Conservation (phyloP, 1,284 basidiomycete species). For the Microbotryomycetes sp. region DNA sequence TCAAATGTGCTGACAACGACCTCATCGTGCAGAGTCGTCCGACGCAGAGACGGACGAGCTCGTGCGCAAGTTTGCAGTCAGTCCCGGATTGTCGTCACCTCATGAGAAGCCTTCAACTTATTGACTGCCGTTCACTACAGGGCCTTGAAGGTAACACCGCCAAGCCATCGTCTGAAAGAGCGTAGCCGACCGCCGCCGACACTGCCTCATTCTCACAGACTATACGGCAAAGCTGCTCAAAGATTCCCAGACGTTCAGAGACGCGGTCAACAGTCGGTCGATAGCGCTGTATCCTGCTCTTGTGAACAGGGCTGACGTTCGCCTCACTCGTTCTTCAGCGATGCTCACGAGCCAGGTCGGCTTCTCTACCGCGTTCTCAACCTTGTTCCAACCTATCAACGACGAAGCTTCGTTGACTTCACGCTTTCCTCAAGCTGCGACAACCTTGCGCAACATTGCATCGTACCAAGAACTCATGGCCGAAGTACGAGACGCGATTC, state of each 20-base stretch:
- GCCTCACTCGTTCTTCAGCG: slow-evolving; percentile 45
- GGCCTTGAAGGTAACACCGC: not conserved
- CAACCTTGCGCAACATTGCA: slow-evolving; percentile 71
- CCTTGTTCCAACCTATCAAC: slow-evolving; percentile 68
- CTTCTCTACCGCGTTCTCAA: slow-evolving; percentile 67
- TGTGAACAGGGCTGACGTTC: not conserved
- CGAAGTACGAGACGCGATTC: slow-evolving; percentile 62
- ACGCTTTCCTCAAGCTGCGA: slow-evolving; percentile 67
- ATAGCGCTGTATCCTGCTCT: not conserved
- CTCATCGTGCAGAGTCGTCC: slow-evolving; percentile 54
- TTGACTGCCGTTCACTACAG: too few relatives aligned
- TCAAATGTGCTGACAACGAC: slow-evolving; percentile 7
- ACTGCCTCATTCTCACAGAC: slow-evolving; percentile 54
- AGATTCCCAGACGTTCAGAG: slow-evolving; percentile 80
- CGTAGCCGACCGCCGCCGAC: slow-evolving; percentile 48
- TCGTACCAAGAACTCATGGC: slow-evolving; percentile 68
- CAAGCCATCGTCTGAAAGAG: not conserved
- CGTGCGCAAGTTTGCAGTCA: slow-evolving; percentile 24
- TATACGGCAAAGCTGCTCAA: slow-evolving; percentile 84
- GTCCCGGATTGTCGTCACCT: too few relatives aligned
- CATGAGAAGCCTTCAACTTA: too few relatives aligned
- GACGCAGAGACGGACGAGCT: slow-evolving; percentile 50
- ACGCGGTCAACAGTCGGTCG: slow-evolving; percentile 64
- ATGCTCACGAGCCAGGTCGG: slow-evolving; percentile 71
- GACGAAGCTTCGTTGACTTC: slow-evolving; percentile 50